phyloP scores from a whole-genome alignment of 257 asterid species.

The Cinchona pubescens region DNA sequence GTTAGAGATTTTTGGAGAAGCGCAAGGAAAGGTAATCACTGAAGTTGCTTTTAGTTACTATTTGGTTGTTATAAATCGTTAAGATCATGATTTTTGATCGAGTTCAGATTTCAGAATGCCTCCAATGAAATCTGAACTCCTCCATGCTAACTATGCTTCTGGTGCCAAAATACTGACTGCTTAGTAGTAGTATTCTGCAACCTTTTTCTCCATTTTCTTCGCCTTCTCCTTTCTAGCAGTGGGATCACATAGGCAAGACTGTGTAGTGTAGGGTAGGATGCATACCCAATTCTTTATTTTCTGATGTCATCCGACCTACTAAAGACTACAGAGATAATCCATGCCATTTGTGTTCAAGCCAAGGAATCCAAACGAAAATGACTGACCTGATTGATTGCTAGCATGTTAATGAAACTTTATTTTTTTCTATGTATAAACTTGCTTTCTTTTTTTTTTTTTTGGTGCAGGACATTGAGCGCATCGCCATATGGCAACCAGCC shows the following conservation, averaged over 20 bases:
- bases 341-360: background rate
- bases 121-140: background rate
- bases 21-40: constrained; percentile 76
- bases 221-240: too few relatives aligned
- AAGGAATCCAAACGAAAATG: background rate
- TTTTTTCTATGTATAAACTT: background rate
- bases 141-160: too few relatives aligned
- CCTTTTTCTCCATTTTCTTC: too few relatives aligned
- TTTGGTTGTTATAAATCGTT: background rate
- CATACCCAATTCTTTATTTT: background rate
- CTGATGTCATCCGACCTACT: background rate
- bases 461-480: constrained; percentile 46
- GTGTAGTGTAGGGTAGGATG: too few relatives aligned
- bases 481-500: constrained; percentile 49
- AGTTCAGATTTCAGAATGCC: background rate
- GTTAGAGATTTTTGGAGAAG: constrained; percentile 88
- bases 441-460: background rate
- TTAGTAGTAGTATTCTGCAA: too few relatives aligned
- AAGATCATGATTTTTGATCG: background rate
- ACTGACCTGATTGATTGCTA: background rate
- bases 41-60: background rate
- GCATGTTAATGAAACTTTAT: constrained; percentile 50
- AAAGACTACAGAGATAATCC: background rate
- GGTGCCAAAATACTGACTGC: too few relatives aligned
- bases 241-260: too few relatives aligned